Conservation (phyloP, 345 rosid genomes). For the Rubroshorea leprosula region DNA sequence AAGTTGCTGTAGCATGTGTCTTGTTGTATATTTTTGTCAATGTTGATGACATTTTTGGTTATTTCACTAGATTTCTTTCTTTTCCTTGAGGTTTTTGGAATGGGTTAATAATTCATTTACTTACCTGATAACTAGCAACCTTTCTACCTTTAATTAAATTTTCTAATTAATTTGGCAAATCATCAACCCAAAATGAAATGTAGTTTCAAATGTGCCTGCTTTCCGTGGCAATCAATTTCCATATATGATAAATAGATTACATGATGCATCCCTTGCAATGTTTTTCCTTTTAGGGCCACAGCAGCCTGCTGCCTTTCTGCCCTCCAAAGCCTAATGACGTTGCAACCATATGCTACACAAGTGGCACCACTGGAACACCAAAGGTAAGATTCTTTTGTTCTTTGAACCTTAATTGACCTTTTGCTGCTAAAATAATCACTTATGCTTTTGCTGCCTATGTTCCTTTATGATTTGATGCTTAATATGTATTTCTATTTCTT, state of each 20-base stretch:
- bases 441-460: slow-evolving; percentile 2
- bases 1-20: background rate
- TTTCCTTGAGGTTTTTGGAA: background rate
- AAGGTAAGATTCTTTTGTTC: slow-evolving; percentile 40
- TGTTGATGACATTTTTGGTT: background rate
- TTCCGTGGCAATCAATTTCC: background rate
- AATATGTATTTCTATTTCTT: slow-evolving; percentile 12
- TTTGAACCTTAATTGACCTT: slow-evolving; percentile 18
- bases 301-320: slow-evolving; percentile 54
- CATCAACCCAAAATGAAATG: slow-evolving; percentile 1
- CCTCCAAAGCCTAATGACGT: slow-evolving; percentile 78
- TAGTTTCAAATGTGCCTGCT: slow-evolving; percentile 2
- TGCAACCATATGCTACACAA: slow-evolving; percentile 95
- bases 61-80: background rate
- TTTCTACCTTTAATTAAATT: background rate
- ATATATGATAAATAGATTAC: background rate
- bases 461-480: slow-evolving; percentile 5
- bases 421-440: slow-evolving; percentile 15
- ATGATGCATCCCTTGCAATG: slow-evolving; percentile 16
- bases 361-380: slow-evolving; percentile 98
- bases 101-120: background rate
- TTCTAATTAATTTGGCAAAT: slow-evolving; percentile 5
- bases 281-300: slow-evolving; percentile 58
- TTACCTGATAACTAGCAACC: slow-evolving; percentile 2
- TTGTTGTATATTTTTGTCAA: background rate